Conservation (phyloP, 257 asterid species). For the Lycium barbarum region DNA sequence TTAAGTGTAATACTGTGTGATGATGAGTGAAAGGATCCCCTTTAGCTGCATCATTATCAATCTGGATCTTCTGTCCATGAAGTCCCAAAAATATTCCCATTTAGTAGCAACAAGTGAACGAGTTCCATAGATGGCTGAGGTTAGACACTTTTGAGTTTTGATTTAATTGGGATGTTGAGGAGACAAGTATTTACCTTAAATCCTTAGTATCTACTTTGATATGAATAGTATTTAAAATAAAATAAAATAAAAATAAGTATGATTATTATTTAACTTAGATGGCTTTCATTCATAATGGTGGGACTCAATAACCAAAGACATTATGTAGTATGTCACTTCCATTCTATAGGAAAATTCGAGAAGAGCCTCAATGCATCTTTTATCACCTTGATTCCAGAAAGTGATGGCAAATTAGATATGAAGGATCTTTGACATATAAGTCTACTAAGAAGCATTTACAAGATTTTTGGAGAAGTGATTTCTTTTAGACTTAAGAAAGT, state of each 20-base stretch:
- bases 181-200: not conserved
- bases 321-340: not conserved
- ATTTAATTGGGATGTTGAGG: not conserved
- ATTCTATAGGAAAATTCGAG: no score
- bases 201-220: not conserved
- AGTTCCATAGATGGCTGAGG: not conserved
- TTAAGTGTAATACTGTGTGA: not conserved
- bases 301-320: not conserved
- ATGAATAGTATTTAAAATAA: not conserved
- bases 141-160: not conserved
- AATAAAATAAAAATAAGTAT: no score
- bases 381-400: not conserved
- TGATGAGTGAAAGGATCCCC: not conserved
- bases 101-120: not conserved
- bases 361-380: not conserved
- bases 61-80: not conserved
- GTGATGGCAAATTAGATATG: not conserved
- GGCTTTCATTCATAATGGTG: not conserved
- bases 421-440: not conserved
- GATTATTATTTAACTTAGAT: not conserved
- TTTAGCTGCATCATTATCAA: constrained; percentile 15
- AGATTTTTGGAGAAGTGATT: not conserved
- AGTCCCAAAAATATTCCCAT: not conserved
- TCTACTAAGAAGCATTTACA: not conserved
- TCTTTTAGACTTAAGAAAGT: no score